Evolutionary conservation across 2,329 filamentous ascomycete species (phyloP).

Genomic region (Colletotrichum sublineola): DNA sequence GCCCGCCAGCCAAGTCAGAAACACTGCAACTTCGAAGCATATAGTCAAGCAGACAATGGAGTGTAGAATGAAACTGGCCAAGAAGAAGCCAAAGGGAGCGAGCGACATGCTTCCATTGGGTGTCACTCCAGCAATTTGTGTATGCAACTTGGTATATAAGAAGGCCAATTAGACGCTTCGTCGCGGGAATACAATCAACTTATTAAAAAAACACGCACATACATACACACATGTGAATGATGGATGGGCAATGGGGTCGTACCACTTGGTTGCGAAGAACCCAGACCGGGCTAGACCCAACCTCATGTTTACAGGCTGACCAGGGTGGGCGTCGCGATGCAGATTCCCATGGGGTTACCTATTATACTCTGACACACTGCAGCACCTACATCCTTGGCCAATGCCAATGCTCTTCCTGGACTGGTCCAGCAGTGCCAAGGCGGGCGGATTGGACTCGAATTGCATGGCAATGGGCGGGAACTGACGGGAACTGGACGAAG

Average conservation of each 20-base stretch:
- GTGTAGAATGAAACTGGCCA: background rate
- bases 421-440: slow-evolving; percentile 24
- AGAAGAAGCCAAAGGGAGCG: background rate
- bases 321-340: slow-evolving; percentile 2
- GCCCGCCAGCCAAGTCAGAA: background rate
- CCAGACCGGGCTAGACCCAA: slow-evolving; percentile 11
- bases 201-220: background rate
- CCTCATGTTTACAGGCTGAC: slow-evolving; percentile 3
- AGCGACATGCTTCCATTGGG: background rate
- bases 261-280: slow-evolving; percentile 19
- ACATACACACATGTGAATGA: background rate
- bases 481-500: slow-evolving; percentile 28
- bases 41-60: background rate
- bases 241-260: background rate
- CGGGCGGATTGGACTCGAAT: slow-evolving; percentile 13
- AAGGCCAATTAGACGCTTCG: background rate
- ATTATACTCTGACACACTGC: background rate
- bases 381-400: background rate
- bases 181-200: background rate
- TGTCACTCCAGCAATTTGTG: background rate
- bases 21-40: background rate
- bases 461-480: slow-evolving; percentile 22
- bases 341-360: background rate
- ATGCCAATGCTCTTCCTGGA: slow-evolving; percentile 16
- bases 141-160: background rate